Percentiles rank a stretch among this genome's conserved stretches.
phyloP scores from a whole-genome alignment of 257 asterid genomes.

The Lithospermum erythrorhizon region DNA sequence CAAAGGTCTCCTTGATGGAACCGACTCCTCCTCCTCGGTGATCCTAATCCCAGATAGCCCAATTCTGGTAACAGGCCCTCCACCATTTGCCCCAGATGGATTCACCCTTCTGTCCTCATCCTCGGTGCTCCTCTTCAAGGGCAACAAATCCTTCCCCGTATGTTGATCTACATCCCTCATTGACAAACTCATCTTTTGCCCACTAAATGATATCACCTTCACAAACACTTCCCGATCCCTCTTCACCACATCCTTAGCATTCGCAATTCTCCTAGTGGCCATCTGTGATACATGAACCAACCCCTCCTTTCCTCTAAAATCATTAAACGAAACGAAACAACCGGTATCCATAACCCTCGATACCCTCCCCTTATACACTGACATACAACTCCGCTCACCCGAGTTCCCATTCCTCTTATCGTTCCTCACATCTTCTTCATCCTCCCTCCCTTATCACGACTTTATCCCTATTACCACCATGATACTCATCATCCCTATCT shows the following conservation, averaged over 20 bases:
- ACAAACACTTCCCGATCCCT: constrained; percentile 86
- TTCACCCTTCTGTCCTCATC: constrained; percentile 39
- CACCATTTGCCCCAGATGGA: constrained; percentile 31
- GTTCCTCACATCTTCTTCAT: constrained; percentile 8
- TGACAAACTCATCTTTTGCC: constrained; percentile 70
- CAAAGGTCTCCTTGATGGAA: constrained; percentile 72
- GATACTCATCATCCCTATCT: constrained; percentile 11
- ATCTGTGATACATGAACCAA: constrained; percentile 80
- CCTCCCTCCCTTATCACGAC: constrained; percentile 21
- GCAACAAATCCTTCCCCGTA: constrained; percentile 70
- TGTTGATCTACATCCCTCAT: constrained; percentile 97
- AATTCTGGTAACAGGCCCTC: constrained; percentile 42
- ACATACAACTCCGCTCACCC: constrained; percentile 58
- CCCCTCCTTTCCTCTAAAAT: constrained; percentile 75
- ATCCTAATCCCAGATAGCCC: constrained; percentile 78
- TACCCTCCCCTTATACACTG: constrained; percentile 70
- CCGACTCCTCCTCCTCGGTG: constrained; percentile 42
- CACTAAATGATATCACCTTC: constrained; percentile 70
- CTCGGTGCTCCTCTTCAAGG: constrained; percentile 56
- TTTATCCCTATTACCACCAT: constrained; percentile 20
- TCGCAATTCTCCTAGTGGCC: constrained; percentile 67
- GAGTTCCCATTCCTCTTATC: constrained; percentile 26
- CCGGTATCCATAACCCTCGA: constrained; percentile 92
- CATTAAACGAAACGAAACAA: constrained; percentile 79
- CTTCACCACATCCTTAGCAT: constrained; percentile 87